Evolutionary conservation across 352 stramenopile genomes (phyloP), one percentile per base, ranked within the genome.

Genomic region (Pythium pyrilobum): DNA sequence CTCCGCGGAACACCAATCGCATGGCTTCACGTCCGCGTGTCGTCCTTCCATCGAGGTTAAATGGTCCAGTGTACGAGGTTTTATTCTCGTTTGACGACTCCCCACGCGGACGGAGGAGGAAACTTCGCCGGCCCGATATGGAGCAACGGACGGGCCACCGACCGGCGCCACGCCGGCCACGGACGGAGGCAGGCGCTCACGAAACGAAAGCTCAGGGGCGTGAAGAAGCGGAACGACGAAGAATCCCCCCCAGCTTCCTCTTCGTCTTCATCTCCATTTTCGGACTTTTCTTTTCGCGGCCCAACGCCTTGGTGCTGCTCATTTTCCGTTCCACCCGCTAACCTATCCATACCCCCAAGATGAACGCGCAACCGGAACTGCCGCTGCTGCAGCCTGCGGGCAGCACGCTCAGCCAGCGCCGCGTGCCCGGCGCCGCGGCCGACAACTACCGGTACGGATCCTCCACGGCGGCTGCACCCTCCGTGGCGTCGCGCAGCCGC

Each of bases 341-440:
- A 42, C 12, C 3, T 23, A 37, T 23, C 38, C 23, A n/a, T 18
- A 28, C 24, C n/a, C 20, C 38, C 6, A 73, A 68, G 56, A 48
- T 20, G 28, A 49, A 48, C 28, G 59, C 67, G 53, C 63, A 71
- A 28, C 55, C 57, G 12, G 59, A 73, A 18, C 58, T 81, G 38
- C 68, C 71, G 37, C 55, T 77, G 31, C 56, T 77, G 38, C 66
- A 74, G 42, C 61, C 45, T 1, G 10, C 33, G 24, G 31, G 23
- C 45, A 41, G 13, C 29, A 39, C 56, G 27, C 27, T 54, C 16
- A 49, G 40, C 52, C 44, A 62, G 40, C 51, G 52, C 6, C 59
- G 45, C 52, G 51, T 52, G 36, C 29, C 60, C 2, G 27, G 27
- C 2, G 0, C 32, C 7, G 3, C 36, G 0, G 4, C 20, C n/a